Evolutionary conservation across 805 yeast genomes (phyloP), one percentile per base, ranked within the genome.

Genomic region (Barnettozyma californica): DNA sequence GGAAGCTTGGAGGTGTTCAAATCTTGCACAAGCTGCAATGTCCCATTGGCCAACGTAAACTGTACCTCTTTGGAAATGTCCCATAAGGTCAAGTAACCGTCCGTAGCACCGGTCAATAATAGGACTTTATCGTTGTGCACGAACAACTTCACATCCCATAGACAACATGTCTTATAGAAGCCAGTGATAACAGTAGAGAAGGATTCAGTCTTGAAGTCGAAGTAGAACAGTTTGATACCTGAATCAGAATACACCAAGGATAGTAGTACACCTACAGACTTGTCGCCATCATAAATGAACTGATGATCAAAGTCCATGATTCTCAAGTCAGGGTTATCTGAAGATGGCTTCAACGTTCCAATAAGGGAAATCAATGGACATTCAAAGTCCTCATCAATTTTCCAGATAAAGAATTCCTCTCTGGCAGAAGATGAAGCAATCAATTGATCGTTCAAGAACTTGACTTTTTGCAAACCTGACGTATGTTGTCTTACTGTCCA

Each of bases 351-450:
- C 26, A 91, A 67, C 1, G 78, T 66, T 5, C 83, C 76, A 41
- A 67, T 68, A 36, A 81, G 72, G 0, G 61, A 61, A 23, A 84
- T 73, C 26, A 75, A 71, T 1, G 84, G 80, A 13, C 61, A 61
- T 7, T 56, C 56, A 14, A 58, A 64, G 9, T 63, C 57, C 4
- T 67, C 65, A 33, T 70, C 64, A 1, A 89, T 54, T 49, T 76
- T 76, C 99, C 99, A 94, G 7, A 88, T 67, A 53, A 77, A 77
- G 41, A 94, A 76, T 66, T 94, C 99, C 63, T 94, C 99, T 60
- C 94, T 78, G 0, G 96, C 95, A 20, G 91, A 86, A 2, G 87
- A 77, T 8, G 83, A 69, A 51, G 78, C 64, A 55, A 83, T 53
- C 56, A 69, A 67, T 31, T 61, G 63, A 0, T 77, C 69, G 54